Evolutionary conservation across 345 rosid genomes (phyloP).

Genomic region (Euphorbia peplus): DNA sequence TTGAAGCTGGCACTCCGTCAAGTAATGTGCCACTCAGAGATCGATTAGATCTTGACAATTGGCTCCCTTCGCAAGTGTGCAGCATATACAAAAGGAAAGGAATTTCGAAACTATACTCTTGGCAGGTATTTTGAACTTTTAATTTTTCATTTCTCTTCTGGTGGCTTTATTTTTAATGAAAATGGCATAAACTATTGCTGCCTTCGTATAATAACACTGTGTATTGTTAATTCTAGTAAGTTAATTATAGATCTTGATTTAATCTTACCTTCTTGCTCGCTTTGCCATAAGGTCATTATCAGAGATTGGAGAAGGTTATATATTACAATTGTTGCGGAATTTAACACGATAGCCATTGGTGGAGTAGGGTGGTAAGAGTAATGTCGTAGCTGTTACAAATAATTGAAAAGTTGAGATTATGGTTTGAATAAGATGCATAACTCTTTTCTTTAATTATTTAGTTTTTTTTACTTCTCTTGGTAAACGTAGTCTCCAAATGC

Average conservation of each 20-base stretch:
- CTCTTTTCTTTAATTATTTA: neutral
- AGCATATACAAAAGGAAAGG: slow-evolving; percentile 70
- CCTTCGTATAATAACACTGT: neutral
- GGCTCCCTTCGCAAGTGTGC: slow-evolving; percentile 91
- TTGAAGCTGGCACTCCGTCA: slow-evolving; percentile 69
- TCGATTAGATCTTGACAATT: slow-evolving; percentile 48
- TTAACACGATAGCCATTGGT: neutral
- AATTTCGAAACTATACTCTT: slow-evolving; percentile 74
- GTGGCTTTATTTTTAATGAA: neutral
- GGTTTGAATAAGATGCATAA: neutral
- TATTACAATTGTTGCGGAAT: neutral
- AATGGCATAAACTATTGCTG: neutral
- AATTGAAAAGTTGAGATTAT: neutral
- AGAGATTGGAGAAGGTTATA: neutral
- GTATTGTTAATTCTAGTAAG: neutral
- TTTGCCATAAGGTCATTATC: neutral
- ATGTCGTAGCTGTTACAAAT: neutral
- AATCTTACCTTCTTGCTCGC: neutral
- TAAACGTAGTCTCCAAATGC: neutral
- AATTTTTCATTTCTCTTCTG: neutral
- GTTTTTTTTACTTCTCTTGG: neutral
- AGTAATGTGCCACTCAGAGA: slow-evolving; percentile 49
- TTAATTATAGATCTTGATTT: neutral
- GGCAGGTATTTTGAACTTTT: slow-evolving; percentile 66
- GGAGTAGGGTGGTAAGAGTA: neutral